Evolutionary conservation across 495 filamentous ascomycete species (phyloP).

Genomic region (Trichoderma reesei): DNA sequence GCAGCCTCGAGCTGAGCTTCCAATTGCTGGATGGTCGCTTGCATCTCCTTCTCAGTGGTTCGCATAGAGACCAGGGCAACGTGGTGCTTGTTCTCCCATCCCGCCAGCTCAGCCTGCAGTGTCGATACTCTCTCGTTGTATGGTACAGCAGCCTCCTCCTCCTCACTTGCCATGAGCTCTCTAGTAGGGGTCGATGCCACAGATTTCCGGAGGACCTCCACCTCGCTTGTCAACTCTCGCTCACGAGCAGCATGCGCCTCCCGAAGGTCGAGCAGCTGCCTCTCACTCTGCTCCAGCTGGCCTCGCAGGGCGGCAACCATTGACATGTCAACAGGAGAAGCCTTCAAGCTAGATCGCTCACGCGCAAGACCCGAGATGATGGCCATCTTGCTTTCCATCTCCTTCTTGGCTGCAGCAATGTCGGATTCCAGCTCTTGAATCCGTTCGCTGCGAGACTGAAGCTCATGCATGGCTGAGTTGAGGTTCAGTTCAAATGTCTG

Average conservation of each 20-base stretch:
- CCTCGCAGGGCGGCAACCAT: slow-evolving; percentile 81
- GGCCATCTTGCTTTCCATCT: slow-evolving; percentile 90
- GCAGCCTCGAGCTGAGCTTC: slow-evolving; percentile 41
- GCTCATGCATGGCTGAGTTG: slow-evolving; percentile 85
- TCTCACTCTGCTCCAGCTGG: slow-evolving; percentile 77
- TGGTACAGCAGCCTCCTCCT: slow-evolving; percentile 17
- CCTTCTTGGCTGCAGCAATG: slow-evolving; percentile 72
- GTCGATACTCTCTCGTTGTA: slow-evolving; percentile 44
- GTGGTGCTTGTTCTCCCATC: slow-evolving; percentile 69
- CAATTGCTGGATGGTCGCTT: slow-evolving; percentile 60
- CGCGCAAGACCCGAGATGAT: slow-evolving; percentile 91
- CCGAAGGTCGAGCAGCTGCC: slow-evolving; percentile 64
- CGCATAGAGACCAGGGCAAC: slow-evolving; percentile 61
- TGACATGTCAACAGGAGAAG: slow-evolving; percentile 83
- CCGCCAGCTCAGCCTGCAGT: slow-evolving; percentile 64
- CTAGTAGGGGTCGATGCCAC: slow-evolving; percentile 25
- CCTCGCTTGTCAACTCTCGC: slow-evolving; percentile 57
- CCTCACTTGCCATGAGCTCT: not conserved
- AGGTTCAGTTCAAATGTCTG: slow-evolving; percentile 90
- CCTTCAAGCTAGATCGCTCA: slow-evolving; percentile 80
- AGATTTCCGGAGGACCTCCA: slow-evolving; percentile 54
- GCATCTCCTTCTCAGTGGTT: slow-evolving; percentile 60
- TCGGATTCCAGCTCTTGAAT: slow-evolving; percentile 84
- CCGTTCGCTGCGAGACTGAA: slow-evolving; percentile 76
- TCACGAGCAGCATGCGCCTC: slow-evolving; percentile 63